Percentiles rank a stretch among this genome's conserved stretches.
These are phyloP conservation scores for Acacia confusa DNA, from an alignment of 306 rosid species.

Conservation along the genomic window DNA sequence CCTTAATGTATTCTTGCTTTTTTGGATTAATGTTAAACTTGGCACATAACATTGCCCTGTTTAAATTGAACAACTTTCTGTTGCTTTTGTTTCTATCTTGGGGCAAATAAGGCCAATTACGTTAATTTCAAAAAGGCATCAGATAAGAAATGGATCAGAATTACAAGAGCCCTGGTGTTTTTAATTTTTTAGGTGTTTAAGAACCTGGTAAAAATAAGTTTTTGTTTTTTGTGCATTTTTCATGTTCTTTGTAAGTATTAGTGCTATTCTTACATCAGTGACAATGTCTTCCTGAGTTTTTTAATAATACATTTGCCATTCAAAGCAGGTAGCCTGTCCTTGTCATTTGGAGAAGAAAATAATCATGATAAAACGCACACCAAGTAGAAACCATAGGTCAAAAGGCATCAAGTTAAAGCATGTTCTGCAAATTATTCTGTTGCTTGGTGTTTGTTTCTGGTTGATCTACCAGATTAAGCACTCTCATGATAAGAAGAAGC, in stretches of 20 bases:
- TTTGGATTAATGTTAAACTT: background rate
- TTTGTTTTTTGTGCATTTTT: background rate
- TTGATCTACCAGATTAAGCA: conserved; percentile 92
- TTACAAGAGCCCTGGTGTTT: background rate
- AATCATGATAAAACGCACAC: conserved; percentile 69
- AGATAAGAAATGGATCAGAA: background rate
- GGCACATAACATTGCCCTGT: background rate
- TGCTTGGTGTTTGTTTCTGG: conserved; percentile 93
- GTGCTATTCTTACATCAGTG: background rate
- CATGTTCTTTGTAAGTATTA: background rate
- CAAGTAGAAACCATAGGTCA: conserved; percentile 67
- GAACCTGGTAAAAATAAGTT: background rate
- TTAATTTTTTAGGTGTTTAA: conserved; percentile 3
- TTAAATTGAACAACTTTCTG: background rate
- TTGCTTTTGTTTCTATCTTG: background rate
- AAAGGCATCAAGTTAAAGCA: conserved; percentile 80
- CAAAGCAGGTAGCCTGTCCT: conserved; percentile 34
- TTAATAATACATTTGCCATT: conserved; percentile 26
- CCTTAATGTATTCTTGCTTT: background rate
- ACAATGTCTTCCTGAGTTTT: conserved; percentile 7
- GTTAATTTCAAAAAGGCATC: background rate
- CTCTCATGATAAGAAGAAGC: conserved; percentile 85
- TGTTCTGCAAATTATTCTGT: conserved; percentile 67
- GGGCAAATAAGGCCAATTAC: conserved; percentile 5
- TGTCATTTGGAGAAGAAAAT: conserved; percentile 34